Evolutionary conservation across 768 basidiomycete species (phyloP).

Genomic region (Lactarius indigo): DNA sequence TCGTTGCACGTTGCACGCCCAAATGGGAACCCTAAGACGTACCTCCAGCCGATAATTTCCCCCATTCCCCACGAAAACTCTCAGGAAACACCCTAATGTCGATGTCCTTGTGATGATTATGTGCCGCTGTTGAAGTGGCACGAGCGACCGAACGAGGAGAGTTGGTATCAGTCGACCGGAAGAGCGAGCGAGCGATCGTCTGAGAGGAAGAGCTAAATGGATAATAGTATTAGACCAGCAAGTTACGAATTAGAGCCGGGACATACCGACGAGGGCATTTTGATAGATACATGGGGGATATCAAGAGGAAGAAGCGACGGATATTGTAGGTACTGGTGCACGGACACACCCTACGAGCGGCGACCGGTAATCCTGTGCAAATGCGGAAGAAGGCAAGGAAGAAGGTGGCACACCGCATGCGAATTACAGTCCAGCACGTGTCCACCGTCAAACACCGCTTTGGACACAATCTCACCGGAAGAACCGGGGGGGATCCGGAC

Average conservation of each 20-base stretch:
- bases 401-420: not conserved
- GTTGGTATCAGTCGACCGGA: not conserved
- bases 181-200: not conserved
- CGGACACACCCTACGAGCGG: not conserved
- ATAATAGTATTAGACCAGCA: not conserved
- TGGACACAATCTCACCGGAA: not conserved
- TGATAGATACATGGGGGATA: not conserved
- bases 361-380: not conserved
- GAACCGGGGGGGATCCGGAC: not conserved
- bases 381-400: not conserved
- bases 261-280: not conserved
- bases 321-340: not conserved
- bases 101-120: not conserved
- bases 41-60: not conserved
- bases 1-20: not conserved
- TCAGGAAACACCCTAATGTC: not conserved
- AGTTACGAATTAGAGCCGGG: not conserved
- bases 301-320: not conserved
- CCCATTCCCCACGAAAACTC: not conserved
- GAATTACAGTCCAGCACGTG: not conserved
- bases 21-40: not conserved
- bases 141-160: not conserved
- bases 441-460: not conserved
- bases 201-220: not conserved
- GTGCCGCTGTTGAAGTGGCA: not conserved